These are phyloP conservation scores for Ceratocystis cacaofunesta DNA, from an alignment of 2,329 filamentous ascomycete genomes.

Conservation along the genomic window DNA sequence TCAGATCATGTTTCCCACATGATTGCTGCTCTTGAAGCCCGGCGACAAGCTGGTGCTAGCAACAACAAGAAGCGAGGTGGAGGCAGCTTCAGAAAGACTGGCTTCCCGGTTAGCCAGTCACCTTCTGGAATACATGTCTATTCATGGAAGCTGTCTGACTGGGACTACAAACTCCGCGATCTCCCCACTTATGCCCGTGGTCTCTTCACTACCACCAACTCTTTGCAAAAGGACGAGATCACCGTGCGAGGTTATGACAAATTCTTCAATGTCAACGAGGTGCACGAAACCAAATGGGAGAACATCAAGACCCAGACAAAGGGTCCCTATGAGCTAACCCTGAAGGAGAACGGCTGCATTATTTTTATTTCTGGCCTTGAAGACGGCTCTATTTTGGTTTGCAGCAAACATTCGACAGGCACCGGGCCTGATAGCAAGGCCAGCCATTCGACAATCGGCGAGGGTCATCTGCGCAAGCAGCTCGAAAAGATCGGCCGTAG, in stretches of 20 bases:
- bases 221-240: slow-evolving; percentile 54
- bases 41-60: slow-evolving; percentile 29
- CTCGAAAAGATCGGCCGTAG: slow-evolving; percentile 63
- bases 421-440: slow-evolving; percentile 51
- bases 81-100: slow-evolving; percentile 59
- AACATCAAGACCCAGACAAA: slow-evolving; percentile 61
- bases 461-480: slow-evolving; percentile 68
- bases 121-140: slow-evolving; percentile 54
- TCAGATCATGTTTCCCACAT: slow-evolving; percentile 50
- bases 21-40: slow-evolving; percentile 45
- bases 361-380: slow-evolving; percentile 90
- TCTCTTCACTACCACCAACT: slow-evolving; percentile 69
- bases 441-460: slow-evolving; percentile 75
- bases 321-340: slow-evolving; percentile 84
- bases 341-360: slow-evolving; percentile 99
- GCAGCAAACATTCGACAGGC: slow-evolving; percentile 96
- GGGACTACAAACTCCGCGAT: slow-evolving; percentile 80
- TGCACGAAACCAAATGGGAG: slow-evolving; percentile 65
- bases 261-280: slow-evolving; percentile 90
- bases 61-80: slow-evolving; percentile 41
- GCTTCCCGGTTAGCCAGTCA: slow-evolving; percentile 51
- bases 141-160: slow-evolving; percentile 88
- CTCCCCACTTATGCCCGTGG: slow-evolving; percentile 88
- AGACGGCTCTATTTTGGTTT: slow-evolving; percentile 81
- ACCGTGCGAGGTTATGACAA: slow-evolving; percentile 90